Base-by-base conservation (phyloP, 192 early-diverging fungal genomes). In the Backusella mclennaniae region DNA sequence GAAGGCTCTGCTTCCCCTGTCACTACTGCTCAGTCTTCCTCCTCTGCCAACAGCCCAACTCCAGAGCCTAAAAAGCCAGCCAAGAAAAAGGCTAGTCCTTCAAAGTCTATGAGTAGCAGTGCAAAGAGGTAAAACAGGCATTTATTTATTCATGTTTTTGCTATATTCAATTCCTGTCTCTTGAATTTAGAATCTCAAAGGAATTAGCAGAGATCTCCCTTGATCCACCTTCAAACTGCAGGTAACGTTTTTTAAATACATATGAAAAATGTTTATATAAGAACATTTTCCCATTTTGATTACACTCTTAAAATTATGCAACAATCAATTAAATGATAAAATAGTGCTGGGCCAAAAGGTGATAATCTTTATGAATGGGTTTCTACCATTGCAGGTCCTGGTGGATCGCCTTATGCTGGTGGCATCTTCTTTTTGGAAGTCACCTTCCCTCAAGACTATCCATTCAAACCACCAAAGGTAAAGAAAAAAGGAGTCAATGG, bases 331-430 rank as follows among this genome's bases (percentile, higher is more conserved):
- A 49, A 49, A 17, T 17, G 12, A 17, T 44, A 44, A 44, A 44
- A 44, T 80, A 95, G 93, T 79, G 97, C 97, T 53, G 95, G 96
- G 31, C 96, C 97, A 8, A 97, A 97, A 75, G 96, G 95, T 35
- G 97, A 98, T 82, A 96, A 96, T 70, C 84, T 99, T 41, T 97
- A 95, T 81, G 95, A 99, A 78, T 98, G 97, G 97, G 91, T 95
- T 4, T 93, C 96, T 21, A 98, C 97, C 4, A 96, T 99, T 74
- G 88, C 91, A 52, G 97, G 97, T 8, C 97, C 97, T 9, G 84
- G 87, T 71, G 95, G 89, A 46, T 95, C 94, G 31, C 96, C 97
- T 9, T 99, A 99, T 78, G 90, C 88, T 31, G 90, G 92, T 26
- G 97, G 97, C 6, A 90, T 96, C 35, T 99, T 97, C 85, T 97